Base-by-base conservation (phyloP, 2,329 filamentous ascomycete species). In the Penicillium rolfsii region DNA sequence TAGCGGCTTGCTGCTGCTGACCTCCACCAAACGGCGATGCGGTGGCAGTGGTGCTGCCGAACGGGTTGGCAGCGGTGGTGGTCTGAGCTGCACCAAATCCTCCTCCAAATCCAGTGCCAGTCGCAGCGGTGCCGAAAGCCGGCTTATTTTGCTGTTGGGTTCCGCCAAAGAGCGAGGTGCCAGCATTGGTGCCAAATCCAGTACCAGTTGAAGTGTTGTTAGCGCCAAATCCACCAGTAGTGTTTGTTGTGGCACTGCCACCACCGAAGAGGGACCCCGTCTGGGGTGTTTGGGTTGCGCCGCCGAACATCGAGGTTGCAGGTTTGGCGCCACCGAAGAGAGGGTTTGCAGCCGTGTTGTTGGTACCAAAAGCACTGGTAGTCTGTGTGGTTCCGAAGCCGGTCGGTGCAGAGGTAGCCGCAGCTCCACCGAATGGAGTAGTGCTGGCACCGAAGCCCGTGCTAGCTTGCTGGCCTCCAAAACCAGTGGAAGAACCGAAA, bases 401-500 rank as follows among this genome's bases (percentile, higher is more conserved):
- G 41, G 75, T 73, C 26, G 76, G 71, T 2, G 77, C 73, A 48
- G 71, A 74, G 9, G 77, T 75, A 50, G 71, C 60, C 43, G 52
- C 38, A 8, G 67, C 68, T 43, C 64, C 68, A 24, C 78, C 77
- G 60, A 80, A 79, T 64, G 72, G 75, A 38, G 79, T 74, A 50
- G 76, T 75, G 36, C 72, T 76, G 50, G 79, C 77, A 26, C 81
- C 81, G 62, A 82, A 83, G 30, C 77, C 75, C 8, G 68, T 73
- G 38, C 55, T 59, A 22, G 63, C 60, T 57, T 73, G 76, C 60
- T 80, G 79, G 33, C 73, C 77, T 61, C 77, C 81, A 64, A 83
- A 83, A 5, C 81, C 71, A 40, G 67, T 67, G 41, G 68, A 76
- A 6, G 73, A 73, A 59, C 82, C 81, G 58, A 87, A 87, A 62